Evolutionary conservation across 805 yeast species (phyloP).

Genomic region (Danielozyma ontarioensis): DNA sequence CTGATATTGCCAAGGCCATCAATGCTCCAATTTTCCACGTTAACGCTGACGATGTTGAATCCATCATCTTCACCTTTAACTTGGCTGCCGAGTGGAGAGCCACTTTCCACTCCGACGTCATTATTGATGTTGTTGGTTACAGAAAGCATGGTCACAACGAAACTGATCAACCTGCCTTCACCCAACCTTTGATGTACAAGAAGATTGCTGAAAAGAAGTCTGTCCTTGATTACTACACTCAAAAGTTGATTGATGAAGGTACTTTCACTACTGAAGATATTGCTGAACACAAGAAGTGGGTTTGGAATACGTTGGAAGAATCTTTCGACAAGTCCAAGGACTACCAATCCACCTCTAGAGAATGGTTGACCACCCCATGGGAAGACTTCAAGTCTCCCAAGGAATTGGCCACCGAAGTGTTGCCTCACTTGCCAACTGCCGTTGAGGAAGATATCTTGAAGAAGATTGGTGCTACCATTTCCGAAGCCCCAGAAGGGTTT

Average conservation of each 20-base stretch:
- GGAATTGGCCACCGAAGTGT: constrained; percentile 90
- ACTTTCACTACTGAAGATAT: constrained; percentile 86
- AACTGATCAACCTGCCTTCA: constrained; percentile 98
- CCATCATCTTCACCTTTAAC: constrained; percentile 84
- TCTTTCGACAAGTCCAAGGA: constrained; percentile 85
- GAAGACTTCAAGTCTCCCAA: constrained; percentile 97
- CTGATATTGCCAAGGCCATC: constrained; percentile 93
- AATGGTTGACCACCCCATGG: constrained; percentile 99
- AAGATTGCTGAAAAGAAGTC: constrained; percentile 84
- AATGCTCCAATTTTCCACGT: constrained; percentile 99
- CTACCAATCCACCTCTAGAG: constrained; percentile 85
- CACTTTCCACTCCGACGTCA: constrained; percentile 92
- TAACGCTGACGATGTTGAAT: constrained; percentile 96
- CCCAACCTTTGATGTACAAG: constrained; percentile 97
- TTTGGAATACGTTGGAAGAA: constrained; percentile 90
- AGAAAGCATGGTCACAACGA: constrained; percentile 99
- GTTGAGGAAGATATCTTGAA: constrained; percentile 67
- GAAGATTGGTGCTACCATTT: constrained; percentile 71
- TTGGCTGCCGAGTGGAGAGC: constrained; percentile 99
- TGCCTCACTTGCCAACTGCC: constrained; percentile 95
- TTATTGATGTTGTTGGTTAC: constrained; percentile 96
- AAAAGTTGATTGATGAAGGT: constrained; percentile 77
- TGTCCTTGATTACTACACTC: constrained; percentile 80
- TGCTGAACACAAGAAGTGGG: constrained; percentile 96
- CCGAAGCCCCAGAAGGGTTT: constrained; percentile 83